Evolutionary conservation across 495 filamentous ascomycete genomes (phyloP).

Genomic region (Glonium stellatum): DNA sequence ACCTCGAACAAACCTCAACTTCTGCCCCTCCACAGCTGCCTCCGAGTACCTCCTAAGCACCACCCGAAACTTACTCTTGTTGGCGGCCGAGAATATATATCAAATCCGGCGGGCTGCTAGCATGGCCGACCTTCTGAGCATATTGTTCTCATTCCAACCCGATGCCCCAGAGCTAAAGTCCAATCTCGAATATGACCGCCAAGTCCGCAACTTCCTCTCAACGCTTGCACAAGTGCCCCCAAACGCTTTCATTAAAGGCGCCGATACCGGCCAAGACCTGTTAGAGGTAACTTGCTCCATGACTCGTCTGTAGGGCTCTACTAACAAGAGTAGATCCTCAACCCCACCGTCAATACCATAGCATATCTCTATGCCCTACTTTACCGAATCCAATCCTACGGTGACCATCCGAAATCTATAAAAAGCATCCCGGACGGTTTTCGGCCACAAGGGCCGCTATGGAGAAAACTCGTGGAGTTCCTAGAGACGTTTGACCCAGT

Average conservation of each 20-base stretch:
- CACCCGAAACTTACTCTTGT: background rate
- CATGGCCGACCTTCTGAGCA: conserved; percentile 19
- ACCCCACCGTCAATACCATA: conserved; percentile 33
- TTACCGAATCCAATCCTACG: conserved; percentile 16
- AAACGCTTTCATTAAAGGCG: conserved; percentile 18
- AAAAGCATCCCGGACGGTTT: conserved; percentile 20
- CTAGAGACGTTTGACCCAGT: conserved; percentile 49
- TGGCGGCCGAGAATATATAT: background rate
- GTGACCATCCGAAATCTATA: conserved; percentile 11
- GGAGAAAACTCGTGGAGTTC: conserved; percentile 45
- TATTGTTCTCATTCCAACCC: conserved; percentile 20
- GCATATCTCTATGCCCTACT: conserved; percentile 30
- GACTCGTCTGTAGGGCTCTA: background rate
- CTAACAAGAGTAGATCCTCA: conserved; percentile 25
- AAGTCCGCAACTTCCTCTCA: conserved; percentile 17
- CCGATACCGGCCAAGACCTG: conserved; percentile 26
- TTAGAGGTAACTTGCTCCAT: conserved; percentile 19
- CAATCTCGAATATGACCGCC: conserved; percentile 27
- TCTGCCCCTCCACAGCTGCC: background rate
- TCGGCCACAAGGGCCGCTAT: conserved; percentile 33
- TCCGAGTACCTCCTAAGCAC: background rate
- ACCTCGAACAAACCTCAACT: background rate
- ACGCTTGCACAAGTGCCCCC: conserved; percentile 17
- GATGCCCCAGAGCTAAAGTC: conserved; percentile 13
- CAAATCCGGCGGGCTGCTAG: background rate